Base-by-base conservation (phyloP, 129 eudicot species). In the Flaveria brownii region DNA sequence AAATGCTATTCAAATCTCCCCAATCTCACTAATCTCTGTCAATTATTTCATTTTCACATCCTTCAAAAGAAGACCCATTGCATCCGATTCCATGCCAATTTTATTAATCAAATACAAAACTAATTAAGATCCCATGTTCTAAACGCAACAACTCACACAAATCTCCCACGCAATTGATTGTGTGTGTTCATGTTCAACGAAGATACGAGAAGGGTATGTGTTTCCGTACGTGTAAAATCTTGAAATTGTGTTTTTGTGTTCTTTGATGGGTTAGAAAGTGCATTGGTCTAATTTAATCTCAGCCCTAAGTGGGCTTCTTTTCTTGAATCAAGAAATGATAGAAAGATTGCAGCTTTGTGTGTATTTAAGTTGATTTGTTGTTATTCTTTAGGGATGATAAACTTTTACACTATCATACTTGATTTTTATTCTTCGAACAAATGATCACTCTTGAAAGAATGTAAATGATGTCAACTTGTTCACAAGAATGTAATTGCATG, bases 261-360 rank as follows among this genome's bases (percentile, higher is more conserved):
- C 8, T 50, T 14, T 75, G 11, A 45, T 75, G 3, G 68, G 5
- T 14, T 60, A 26, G 70, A 42, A 8, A 43, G 56, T 55, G 70
- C 57, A 80, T 72, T 33, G 5, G 42, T 55, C 49, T 72, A 63
- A 46, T 79, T 50, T 9, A 41, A 33, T 64, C 23, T 41, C 77
- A 63, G 16, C 78, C 78, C 60, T 42, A 63, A 62, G 13, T 50
- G 59, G 52, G 43, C 71, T 46, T 59, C 64, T n/a, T 78, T 78
- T 57, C 6, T 43, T 60, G 60, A 57, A 78, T 78, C 50, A 57
- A 46, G 43, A 78, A 57, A 41, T 60, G 72, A 64, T 26, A 47
- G 46, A 75, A 64, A 75, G 47, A 30, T 75, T 28, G 52, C 36
- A 62, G 57, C 60, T 67, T 67, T 51, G 25, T 63, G 56, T 68